Conservation (phyloP, 495 filamentous ascomycete genomes). For the Penicillium ucsense region DNA sequence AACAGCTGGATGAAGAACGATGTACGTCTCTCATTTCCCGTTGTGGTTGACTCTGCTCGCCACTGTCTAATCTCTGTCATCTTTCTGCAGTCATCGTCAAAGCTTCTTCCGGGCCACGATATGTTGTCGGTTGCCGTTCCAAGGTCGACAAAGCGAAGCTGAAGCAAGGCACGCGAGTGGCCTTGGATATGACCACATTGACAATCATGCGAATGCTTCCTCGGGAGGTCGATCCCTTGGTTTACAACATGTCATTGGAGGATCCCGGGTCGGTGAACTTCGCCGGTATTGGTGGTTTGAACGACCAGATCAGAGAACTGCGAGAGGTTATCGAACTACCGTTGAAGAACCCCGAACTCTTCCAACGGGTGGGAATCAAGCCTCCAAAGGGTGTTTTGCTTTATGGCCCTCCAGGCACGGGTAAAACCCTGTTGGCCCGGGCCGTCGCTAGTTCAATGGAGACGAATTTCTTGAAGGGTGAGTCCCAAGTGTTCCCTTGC, state of each 20-base stretch:
- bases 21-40: conserved; percentile 42
- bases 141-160: conserved; percentile 96
- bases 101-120: conserved; percentile 93
- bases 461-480: conserved; percentile 98
- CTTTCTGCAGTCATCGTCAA: conserved; percentile 57
- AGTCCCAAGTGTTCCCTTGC: conserved; percentile 1
- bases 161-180: conserved; percentile 96
- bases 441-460: conserved; percentile 95
- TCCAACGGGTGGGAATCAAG: conserved; percentile 95
- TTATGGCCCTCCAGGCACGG: conserved; percentile 96
- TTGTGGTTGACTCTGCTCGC: neutral
- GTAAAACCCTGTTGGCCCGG: conserved; percentile 90
- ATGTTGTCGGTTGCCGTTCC: conserved; percentile 96
- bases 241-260: conserved; percentile 99
- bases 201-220: conserved; percentile 99
- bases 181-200: conserved; percentile 98
- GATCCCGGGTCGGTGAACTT: conserved; percentile 98
- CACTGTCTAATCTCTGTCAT: conserved; percentile 4
- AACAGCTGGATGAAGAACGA: conserved; percentile 97
- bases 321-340: conserved; percentile 97
- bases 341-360: conserved; percentile 97
- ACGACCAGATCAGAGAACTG: conserved; percentile 97
- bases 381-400: conserved; percentile 95
- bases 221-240: conserved; percentile 93
- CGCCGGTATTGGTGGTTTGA: conserved; percentile 95